A percentile compares a stretch with the other conserved stretches of the same genome.
Evolutionary conservation across 192 early-diverging fungal species (phyloP).

Genomic region (Neocallimastix lanati): DNA sequence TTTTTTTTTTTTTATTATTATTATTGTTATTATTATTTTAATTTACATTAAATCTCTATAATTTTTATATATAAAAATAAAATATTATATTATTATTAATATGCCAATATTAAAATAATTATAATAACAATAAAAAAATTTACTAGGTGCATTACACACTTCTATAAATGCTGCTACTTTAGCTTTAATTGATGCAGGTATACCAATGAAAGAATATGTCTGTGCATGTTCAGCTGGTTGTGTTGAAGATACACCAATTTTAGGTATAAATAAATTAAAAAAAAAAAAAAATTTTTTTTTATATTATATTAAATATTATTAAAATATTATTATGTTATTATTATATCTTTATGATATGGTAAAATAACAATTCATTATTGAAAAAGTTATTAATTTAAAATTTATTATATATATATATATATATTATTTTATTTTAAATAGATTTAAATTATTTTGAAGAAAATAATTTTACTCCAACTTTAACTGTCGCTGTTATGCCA

Average conservation of each 20-base stretch:
- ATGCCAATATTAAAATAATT: too few species aligned
- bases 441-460: constrained; percentile 85
- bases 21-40: too few species aligned
- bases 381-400: too few species aligned
- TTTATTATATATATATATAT: too few species aligned
- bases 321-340: too few species aligned
- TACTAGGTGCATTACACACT: constrained; percentile 28
- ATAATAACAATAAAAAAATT: background rate
- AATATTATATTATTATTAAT: too few species aligned
- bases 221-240: constrained; percentile 77
- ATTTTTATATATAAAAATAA: too few species aligned
- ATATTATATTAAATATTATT: too few species aligned
- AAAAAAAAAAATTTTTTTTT: background rate
- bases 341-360: too few species aligned
- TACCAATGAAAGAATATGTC: constrained; percentile 66
- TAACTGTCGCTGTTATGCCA: constrained; percentile 73
- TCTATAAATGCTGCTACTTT: constrained; percentile 71
- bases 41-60: too few species aligned
- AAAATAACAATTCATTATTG: too few species aligned
- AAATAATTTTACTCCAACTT: constrained; percentile 61
- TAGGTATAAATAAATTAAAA: constrained; percentile 20
- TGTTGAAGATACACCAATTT: constrained; percentile 50
- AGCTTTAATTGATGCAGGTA: constrained; percentile 64
- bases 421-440: constrained; percentile 2
- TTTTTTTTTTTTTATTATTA: too few species aligned